Evolutionary conservation across 1,284 basidiomycete genomes (phyloP), one percentile per base, ranked within the genome.

Genomic region (Puccinia sorghi): DNA sequence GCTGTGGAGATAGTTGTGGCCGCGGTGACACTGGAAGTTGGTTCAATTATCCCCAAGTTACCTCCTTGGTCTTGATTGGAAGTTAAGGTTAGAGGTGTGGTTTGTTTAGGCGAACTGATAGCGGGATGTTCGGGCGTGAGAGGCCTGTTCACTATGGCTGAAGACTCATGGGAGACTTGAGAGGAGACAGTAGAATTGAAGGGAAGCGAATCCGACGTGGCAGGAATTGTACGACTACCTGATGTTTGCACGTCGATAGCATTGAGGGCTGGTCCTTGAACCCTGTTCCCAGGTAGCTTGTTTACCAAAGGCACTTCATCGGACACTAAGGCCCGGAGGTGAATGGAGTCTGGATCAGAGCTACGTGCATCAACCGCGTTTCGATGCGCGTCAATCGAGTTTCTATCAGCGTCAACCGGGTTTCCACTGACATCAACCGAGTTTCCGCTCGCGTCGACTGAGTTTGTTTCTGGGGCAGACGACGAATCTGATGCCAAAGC

Each of bases 391-490:
- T n/a, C n/a, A n/a, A n/a, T n/a, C n/a, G n/a, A n/a, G n/a, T n/a
- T n/a, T n/a, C n/a, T n/a, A n/a, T n/a, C n/a, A n/a, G n/a, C n/a
- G n/a, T n/a, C n/a, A n/a, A n/a, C n/a, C n/a, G n/a, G n/a, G n/a
- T n/a, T n/a, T n/a, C n/a, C n/a, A n/a, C n/a, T n/a, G n/a, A n/a
- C n/a, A n/a, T n/a, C n/a, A n/a, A n/a, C n/a, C n/a, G n/a, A n/a
- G n/a, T n/a, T n/a, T n/a, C n/a, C n/a, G n/a, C n/a, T n/a, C n/a
- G n/a, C n/a, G n/a, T n/a, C n/a, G n/a, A n/a, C n/a, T n/a, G n/a
- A 72, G 50, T 72, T 56, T 25, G 70, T 59, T 39, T 57, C 54
- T 48, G 54, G 54, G 37, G 37, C 70, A 22, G 70, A 72, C 32
- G 70, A 37, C 17, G 70, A 59, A n/a, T 43, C 56, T 9, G 54